Evolutionary conservation across 2,329 filamentous ascomycete species (phyloP).

Genomic region (Macrophomina pseudophaseolina): DNA sequence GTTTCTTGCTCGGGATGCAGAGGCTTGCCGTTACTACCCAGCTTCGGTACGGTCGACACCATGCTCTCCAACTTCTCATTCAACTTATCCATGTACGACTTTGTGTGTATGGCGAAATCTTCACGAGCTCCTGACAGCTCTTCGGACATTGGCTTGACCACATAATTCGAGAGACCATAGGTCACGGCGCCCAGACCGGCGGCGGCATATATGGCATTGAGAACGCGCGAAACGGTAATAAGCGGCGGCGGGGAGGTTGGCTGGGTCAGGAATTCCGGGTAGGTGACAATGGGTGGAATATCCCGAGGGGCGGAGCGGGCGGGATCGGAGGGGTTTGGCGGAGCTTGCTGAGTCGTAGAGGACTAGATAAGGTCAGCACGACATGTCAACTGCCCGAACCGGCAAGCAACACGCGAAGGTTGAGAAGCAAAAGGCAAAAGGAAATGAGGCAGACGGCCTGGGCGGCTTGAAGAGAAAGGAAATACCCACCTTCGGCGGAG

Average conservation of each 20-base stretch:
- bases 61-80: slow-evolving; percentile 62
- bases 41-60: slow-evolving; percentile 66
- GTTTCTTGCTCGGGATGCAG: slow-evolving; percentile 30
- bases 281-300: slow-evolving; percentile 67
- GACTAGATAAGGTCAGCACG: slow-evolving; percentile 14
- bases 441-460: background rate
- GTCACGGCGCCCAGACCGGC: slow-evolving; percentile 62
- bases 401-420: background rate
- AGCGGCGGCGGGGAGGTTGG: slow-evolving; percentile 64
- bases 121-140: slow-evolving; percentile 61
- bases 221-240: slow-evolving; percentile 61
- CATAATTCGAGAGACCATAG: slow-evolving; percentile 73
- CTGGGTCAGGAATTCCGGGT: slow-evolving; percentile 68
- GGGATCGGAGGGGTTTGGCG: background rate
- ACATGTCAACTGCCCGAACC: background rate
- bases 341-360: slow-evolving; percentile 13
- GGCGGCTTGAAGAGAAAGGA: background rate
- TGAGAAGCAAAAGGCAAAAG: background rate
- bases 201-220: slow-evolving; percentile 62
- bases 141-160: slow-evolving; percentile 67
- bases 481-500: slow-evolving; percentile 14
- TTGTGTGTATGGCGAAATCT: slow-evolving; percentile 60
- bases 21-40: slow-evolving; percentile 29
- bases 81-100: slow-evolving; percentile 58
- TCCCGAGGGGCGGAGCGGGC: slow-evolving; percentile 43